Conservation (phyloP, 2,329 filamentous ascomycete genomes). For the Trichoderma aggressivum region DNA sequence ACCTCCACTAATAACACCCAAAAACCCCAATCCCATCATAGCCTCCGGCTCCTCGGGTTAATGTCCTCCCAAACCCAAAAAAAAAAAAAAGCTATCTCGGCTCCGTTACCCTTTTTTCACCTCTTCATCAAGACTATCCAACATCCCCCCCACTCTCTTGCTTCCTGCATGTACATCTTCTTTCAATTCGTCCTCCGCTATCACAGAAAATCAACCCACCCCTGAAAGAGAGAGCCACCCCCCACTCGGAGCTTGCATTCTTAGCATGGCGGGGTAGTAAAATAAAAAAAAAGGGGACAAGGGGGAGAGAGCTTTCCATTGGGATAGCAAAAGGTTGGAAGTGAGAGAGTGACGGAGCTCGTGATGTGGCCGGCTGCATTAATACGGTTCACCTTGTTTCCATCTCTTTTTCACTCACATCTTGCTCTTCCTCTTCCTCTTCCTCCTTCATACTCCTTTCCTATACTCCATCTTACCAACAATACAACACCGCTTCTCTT, state of each 20-base stretch:
- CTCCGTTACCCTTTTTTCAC: not conserved
- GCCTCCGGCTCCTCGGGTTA: conserved; percentile 9
- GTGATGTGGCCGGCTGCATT: not conserved
- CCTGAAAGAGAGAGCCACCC: not conserved
- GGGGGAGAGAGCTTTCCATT: not conserved
- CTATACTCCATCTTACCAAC: not conserved
- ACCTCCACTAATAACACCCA: not conserved
- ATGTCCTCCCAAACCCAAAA: not conserved
- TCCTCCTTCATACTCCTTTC: not conserved
- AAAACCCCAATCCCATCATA: not conserved
- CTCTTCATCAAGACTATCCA: not conserved
- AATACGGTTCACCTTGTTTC: not conserved
- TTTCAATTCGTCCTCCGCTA: not conserved
- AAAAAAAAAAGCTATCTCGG: not conserved
- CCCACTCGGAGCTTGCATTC: not conserved
- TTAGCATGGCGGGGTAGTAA: conserved; percentile 9
- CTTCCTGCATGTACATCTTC: not conserved
- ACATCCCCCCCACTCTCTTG: not conserved
- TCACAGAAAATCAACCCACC: not conserved
- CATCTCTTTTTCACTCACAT: not conserved
- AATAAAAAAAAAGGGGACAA: conserved; percentile 9
- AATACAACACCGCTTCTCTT: not conserved
- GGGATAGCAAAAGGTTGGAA: conserved; percentile 6
- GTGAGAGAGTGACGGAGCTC: not conserved
- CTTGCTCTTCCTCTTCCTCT: not conserved